Evolutionary conservation across 1,284 basidiomycete species (phyloP).

Genomic region (Porodaedalea pini): DNA sequence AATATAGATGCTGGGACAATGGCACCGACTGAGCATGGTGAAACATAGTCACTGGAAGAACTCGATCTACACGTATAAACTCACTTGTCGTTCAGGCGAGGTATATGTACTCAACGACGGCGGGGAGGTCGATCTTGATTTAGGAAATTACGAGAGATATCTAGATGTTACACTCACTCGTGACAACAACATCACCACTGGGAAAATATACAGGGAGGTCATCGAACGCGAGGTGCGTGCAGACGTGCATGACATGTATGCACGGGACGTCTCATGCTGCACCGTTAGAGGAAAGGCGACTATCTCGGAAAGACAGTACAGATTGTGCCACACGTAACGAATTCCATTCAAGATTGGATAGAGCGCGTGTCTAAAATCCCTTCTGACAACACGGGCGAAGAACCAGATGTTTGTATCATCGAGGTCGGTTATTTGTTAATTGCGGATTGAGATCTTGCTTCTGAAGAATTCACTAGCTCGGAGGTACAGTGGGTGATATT

Average conservation of each 20-base stretch:
- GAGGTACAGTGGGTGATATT: slow-evolving; percentile 95
- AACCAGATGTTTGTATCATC: slow-evolving; percentile 96
- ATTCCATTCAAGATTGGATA: slow-evolving; percentile 99
- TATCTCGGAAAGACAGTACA: slow-evolving; percentile 98
- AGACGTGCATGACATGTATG: background rate
- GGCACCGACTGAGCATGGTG: slow-evolving; percentile 97
- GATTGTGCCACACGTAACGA: slow-evolving; percentile 96
- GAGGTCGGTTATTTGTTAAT: slow-evolving; percentile 54
- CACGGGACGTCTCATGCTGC: background rate
- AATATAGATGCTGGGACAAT: slow-evolving; percentile 99
- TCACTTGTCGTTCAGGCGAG: slow-evolving; percentile 61
- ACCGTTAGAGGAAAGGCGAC: slow-evolving; percentile 82
- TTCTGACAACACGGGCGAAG: slow-evolving; percentile 90
- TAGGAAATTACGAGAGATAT: slow-evolving; percentile 99
- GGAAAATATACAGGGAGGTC: slow-evolving; percentile 96
- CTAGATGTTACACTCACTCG: slow-evolving; percentile 90
- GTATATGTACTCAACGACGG: slow-evolving; percentile 99
- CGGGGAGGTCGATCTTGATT: slow-evolving; percentile 95
- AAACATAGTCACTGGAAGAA: slow-evolving; percentile 30
- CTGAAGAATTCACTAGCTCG: slow-evolving; percentile 55
- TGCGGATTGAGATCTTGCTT: slow-evolving; percentile 1
- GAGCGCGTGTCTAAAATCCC: slow-evolving; percentile 92
- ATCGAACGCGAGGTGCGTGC: slow-evolving; percentile 91
- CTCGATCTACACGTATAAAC: slow-evolving; percentile 11
- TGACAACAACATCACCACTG: slow-evolving; percentile 98